phyloP scores from a whole-genome alignment of 768 basidiomycete species.

The Kwoniella europaea region DNA sequence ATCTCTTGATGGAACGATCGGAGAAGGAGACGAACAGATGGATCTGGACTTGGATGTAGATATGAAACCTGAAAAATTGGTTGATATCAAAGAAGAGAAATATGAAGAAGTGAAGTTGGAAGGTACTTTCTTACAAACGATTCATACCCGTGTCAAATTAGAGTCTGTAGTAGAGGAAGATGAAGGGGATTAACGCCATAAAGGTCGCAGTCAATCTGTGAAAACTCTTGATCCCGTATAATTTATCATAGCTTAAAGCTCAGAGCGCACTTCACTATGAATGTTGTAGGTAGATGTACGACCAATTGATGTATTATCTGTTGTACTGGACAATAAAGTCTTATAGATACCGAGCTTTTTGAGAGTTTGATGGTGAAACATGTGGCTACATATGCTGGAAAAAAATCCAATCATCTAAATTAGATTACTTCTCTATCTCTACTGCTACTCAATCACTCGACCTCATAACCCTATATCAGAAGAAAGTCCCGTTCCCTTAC shows the following conservation, averaged over 20 bases:
- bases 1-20: not conserved
- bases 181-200: constrained; percentile 1
- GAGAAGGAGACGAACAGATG: not conserved
- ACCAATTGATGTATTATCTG: no score
- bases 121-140: constrained; percentile 19
- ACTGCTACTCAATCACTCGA: constrained; percentile 1
- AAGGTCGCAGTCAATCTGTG: no score
- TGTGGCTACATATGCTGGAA: not conserved
- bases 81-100: constrained; percentile 18
- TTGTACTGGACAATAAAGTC: no score
- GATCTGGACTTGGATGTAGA: not conserved
- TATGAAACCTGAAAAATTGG: constrained; percentile 1
- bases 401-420: no score
- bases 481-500: not conserved
- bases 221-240: no score
- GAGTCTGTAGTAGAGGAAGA: constrained; percentile 25
- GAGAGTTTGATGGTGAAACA: not conserved
- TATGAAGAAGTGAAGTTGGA: constrained; percentile 27
- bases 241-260: no score
- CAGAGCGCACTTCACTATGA: no score
- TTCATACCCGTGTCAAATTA: constrained; percentile 4
- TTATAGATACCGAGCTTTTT: not conserved
- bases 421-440: not conserved
- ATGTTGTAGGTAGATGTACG: no score
- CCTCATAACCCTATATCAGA: not conserved